Evolutionary conservation across 129 eudicot species (phyloP).

Genomic region (Centrapalus pauciflorus): DNA sequence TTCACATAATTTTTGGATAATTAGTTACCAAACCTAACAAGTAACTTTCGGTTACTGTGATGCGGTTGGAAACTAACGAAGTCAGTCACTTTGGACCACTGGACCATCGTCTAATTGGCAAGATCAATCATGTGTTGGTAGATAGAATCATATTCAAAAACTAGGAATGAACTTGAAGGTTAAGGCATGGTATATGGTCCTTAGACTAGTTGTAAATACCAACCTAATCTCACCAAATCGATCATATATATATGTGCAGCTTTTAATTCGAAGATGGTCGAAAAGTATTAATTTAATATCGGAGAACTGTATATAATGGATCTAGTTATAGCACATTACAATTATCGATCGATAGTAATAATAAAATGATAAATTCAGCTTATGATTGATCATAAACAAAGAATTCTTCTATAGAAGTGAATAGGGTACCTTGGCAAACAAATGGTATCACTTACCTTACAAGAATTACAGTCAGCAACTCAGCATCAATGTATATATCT

Average conservation of each 20-base stretch:
- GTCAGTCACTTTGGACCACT: conserved; percentile 12
- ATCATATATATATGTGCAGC: neutral
- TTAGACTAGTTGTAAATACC: conserved; percentile 1
- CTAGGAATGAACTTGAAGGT: conserved; percentile 8
- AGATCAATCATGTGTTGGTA: neutral
- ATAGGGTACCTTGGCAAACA: neutral
- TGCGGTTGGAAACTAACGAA: conserved; percentile 6
- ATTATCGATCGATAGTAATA: neutral
- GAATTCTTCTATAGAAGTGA: neutral
- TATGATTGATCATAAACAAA: conserved; percentile 18
- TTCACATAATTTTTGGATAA: neutral
- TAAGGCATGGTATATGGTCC: conserved; percentile 23
- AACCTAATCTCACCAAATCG: conserved; percentile 7
- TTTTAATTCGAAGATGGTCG: too few species aligned
- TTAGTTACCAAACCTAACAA: neutral
- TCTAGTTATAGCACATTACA: neutral
- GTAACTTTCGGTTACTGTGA: neutral
- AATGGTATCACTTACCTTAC: neutral
- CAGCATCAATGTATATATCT: neutral
- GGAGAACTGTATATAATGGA: neutral
- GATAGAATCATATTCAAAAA: conserved; percentile 7
- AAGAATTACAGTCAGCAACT: neutral
- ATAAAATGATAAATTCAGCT: neutral
- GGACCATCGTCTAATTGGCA: conserved; percentile 16
- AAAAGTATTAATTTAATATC: neutral